Percentiles rank a stretch among this genome's conserved stretches.
Evolutionary conservation across 768 basidiomycete species (phyloP).

Genomic region (Naganishia antarctica): DNA sequence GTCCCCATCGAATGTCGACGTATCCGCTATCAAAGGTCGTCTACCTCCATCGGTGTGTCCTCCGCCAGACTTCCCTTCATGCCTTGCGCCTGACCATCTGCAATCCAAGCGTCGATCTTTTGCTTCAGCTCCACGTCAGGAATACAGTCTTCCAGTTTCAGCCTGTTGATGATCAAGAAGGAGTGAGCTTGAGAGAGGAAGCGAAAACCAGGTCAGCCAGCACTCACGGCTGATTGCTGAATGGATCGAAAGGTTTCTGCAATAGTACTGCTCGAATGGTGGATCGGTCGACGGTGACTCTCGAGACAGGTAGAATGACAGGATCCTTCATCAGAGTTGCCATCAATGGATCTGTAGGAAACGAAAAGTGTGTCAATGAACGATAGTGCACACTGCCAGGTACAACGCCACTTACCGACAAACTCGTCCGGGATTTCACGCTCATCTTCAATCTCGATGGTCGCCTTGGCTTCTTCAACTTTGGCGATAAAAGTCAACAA

Average conservation of each 20-base stretch:
- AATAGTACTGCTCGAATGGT: conserved; percentile 94
- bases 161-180: conserved; percentile 24
- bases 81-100: conserved; percentile 53
- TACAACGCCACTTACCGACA: conserved; percentile 59
- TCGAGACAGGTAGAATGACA: conserved; percentile 79
- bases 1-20: too few species aligned
- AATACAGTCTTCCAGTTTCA: conserved; percentile 44
- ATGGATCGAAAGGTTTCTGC: conserved; percentile 87
- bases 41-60: conserved; percentile 41
- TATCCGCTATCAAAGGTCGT: conserved; percentile 25
- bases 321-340: conserved; percentile 92
- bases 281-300: conserved; percentile 69
- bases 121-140: conserved; percentile 66
- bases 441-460: conserved; percentile 68
- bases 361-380: not conserved
- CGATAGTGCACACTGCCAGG: conserved; percentile 22
- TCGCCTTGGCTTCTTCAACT: conserved; percentile 76
- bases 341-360: conserved; percentile 71
- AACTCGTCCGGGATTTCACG: conserved; percentile 95
- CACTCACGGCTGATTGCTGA: conserved; percentile 82
- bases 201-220: not conserved
- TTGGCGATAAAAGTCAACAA: conserved; percentile 67
- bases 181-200: conserved; percentile 1
- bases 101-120: conserved; percentile 67
- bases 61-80: conserved; percentile 33